Conservation (phyloP, 2,329 filamentous ascomycete genomes). For the Fusarium humuli region DNA sequence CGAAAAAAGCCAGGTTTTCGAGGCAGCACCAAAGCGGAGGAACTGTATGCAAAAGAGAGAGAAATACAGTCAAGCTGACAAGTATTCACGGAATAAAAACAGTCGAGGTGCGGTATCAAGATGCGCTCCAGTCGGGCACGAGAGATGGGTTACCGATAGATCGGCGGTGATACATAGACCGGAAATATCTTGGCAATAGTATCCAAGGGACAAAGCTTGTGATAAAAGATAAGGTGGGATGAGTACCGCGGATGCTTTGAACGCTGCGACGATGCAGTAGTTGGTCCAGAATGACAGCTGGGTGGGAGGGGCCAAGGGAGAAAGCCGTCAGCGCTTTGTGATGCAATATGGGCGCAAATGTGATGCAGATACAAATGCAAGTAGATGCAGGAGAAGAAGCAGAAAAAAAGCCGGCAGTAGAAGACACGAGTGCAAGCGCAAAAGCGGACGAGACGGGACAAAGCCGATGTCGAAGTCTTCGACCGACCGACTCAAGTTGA, state of each 20-base stretch:
- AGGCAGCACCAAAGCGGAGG: constrained; percentile 33
- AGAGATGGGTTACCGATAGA: constrained; percentile 19
- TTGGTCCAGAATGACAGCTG: not conserved
- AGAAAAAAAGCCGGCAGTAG: constrained; percentile 1
- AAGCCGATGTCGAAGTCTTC: constrained; percentile 9
- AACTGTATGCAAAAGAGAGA: not conserved
- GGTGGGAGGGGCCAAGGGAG: constrained; percentile 1
- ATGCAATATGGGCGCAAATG: not conserved
- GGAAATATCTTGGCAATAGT: constrained; percentile 32
- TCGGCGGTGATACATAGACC: constrained; percentile 32
- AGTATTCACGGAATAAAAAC: constrained; percentile 17
- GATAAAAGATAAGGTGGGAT: constrained; percentile 11
- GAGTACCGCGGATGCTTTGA: not conserved
- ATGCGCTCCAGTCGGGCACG: constrained; percentile 31
- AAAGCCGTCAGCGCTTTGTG: constrained; percentile 21
- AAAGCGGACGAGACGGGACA: constrained; percentile 10
- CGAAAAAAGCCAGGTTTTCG: constrained; percentile 3
- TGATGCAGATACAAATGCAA: constrained; percentile 12
- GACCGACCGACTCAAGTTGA: constrained; percentile 5
- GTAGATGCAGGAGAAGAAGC: constrained; percentile 26
- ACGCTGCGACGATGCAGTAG: constrained; percentile 2
- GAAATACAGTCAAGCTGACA: constrained; percentile 8
- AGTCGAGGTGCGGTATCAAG: constrained; percentile 17
- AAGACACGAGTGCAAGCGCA: constrained; percentile 1
- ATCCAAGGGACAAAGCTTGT: constrained; percentile 23